Evolutionary conservation across 495 filamentous ascomycete species (phyloP).

Genomic region (Neurospora discreta): DNA sequence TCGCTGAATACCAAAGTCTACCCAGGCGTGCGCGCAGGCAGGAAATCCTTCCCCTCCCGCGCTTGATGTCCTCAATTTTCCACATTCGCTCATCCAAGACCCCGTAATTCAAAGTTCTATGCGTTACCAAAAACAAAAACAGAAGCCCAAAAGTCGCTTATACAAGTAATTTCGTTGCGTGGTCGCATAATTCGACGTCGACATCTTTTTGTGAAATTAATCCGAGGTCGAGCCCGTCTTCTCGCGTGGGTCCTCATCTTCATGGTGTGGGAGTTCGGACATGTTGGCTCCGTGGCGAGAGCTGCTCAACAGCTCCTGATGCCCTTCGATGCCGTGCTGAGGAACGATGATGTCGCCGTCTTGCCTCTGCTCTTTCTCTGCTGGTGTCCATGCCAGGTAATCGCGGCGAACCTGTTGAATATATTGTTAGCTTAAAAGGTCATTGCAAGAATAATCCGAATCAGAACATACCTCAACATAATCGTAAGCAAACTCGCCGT

Average conservation of each 20-base stretch:
- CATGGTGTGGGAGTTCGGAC: neutral
- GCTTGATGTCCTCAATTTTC: neutral
- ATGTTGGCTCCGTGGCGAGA: conserved; percentile 2
- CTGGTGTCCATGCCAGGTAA: conserved; percentile 94
- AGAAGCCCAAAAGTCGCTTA: neutral
- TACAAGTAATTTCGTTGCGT: neutral
- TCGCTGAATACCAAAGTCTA: neutral
- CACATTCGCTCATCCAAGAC: neutral
- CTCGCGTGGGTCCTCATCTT: neutral
- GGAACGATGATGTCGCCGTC: conserved; percentile 55
- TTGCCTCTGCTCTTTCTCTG: conserved; percentile 57
- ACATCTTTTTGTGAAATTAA: neutral
- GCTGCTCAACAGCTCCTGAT: conserved; percentile 30
- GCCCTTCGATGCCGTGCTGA: conserved; percentile 72
- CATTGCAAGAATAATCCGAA: neutral
- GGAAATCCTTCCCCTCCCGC: neutral
- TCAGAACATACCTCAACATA: conserved; percentile 64
- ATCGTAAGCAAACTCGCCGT: conserved; percentile 98
- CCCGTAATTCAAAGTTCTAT: neutral
- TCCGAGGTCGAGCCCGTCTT: neutral
- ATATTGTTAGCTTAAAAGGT: neutral
- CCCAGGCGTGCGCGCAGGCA: neutral
- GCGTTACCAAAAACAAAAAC: neutral
- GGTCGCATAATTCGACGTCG: neutral
- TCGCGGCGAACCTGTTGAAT: conserved; percentile 62